Conservation (phyloP, 1,139 yeast species). For the Diutina siamensis region DNA sequence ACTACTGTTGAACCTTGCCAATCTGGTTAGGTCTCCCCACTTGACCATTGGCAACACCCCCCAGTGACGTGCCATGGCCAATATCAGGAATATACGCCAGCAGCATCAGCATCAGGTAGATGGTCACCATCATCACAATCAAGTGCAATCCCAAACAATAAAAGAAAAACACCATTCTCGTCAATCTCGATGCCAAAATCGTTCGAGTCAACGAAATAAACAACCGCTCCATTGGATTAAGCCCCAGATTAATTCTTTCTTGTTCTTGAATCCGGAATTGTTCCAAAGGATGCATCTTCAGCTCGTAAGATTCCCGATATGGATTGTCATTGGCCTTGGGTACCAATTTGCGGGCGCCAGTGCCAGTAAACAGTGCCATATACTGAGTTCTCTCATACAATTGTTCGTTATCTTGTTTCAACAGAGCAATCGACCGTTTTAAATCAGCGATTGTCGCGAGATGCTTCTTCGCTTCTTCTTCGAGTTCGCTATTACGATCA, state of each 20-base stretch:
- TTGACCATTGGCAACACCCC: constrained; percentile 3
- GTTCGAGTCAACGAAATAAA: constrained; percentile 66
- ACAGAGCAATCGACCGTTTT: constrained; percentile 48
- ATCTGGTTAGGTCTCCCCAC: background rate
- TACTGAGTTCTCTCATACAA: constrained; percentile 76
- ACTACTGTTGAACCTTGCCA: background rate
- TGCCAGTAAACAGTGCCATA: constrained; percentile 28
- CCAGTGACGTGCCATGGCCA: background rate
- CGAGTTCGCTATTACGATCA: constrained; percentile 68
- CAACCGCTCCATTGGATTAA: constrained; percentile 73
- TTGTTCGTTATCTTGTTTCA: constrained; percentile 67
- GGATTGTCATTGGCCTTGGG: constrained; percentile 36
- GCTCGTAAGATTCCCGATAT: constrained; percentile 59
- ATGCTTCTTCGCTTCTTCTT: constrained; percentile 63
- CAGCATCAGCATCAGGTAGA: constrained; percentile 33
- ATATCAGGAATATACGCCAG: constrained; percentile 3
- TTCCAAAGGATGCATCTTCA: constrained; percentile 72
- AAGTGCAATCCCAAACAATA: constrained; percentile 73
- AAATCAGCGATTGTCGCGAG: constrained; percentile 44
- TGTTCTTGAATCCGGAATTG: constrained; percentile 72
- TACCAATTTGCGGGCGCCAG: constrained; percentile 8
- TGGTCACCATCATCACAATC: constrained; percentile 54
- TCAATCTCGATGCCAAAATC: constrained; percentile 59
- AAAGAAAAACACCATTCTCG: constrained; percentile 60
- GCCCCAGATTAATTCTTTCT: constrained; percentile 58